Percentiles rank a stretch among this genome's conserved stretches.
Evolutionary conservation across 2,329 filamentous ascomycete genomes (phyloP).

Genomic region (Pseudogymnoascus sp.): DNA sequence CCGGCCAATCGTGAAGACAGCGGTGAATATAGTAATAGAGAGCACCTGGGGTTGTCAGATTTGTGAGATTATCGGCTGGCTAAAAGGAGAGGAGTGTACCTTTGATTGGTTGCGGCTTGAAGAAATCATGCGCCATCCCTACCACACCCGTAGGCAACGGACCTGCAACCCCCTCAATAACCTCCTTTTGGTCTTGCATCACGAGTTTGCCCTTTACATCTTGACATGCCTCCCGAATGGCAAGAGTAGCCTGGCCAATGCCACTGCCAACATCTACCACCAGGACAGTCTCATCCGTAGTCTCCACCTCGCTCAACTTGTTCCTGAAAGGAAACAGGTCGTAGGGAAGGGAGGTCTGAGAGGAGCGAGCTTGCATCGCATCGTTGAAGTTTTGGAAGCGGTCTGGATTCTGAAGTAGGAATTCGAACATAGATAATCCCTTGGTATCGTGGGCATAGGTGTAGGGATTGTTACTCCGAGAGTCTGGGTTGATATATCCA

Average conservation of each 20-base stretch:
- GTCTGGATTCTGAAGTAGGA: conserved; percentile 20
- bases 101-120: conserved; percentile 27
- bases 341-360: conserved; percentile 12
- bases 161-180: conserved; percentile 13
- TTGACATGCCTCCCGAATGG: conserved; percentile 12
- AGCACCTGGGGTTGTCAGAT: conserved; percentile 19
- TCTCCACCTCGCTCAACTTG: conserved; percentile 15
- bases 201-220: conserved; percentile 18
- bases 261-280: conserved; percentile 18
- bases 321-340: conserved; percentile 22
- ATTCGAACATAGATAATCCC: conserved; percentile 23
- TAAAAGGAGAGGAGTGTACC: conserved; percentile 8
- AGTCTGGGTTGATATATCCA: conserved; percentile 19
- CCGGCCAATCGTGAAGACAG: conserved; percentile 35
- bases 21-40: conserved; percentile 30
- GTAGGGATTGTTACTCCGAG: conserved; percentile 22
- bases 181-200: conserved; percentile 19
- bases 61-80: not conserved
- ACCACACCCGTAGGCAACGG: conserved; percentile 17
- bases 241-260: conserved; percentile 13
- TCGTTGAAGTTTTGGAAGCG: conserved; percentile 24
- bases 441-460: conserved; percentile 22
- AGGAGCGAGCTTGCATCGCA: conserved; percentile 21
- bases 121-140: conserved; percentile 28
- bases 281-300: conserved; percentile 21